Base-by-base conservation (phyloP, 352 stramenopile genomes). In the Phytophthora podocarpi region DNA sequence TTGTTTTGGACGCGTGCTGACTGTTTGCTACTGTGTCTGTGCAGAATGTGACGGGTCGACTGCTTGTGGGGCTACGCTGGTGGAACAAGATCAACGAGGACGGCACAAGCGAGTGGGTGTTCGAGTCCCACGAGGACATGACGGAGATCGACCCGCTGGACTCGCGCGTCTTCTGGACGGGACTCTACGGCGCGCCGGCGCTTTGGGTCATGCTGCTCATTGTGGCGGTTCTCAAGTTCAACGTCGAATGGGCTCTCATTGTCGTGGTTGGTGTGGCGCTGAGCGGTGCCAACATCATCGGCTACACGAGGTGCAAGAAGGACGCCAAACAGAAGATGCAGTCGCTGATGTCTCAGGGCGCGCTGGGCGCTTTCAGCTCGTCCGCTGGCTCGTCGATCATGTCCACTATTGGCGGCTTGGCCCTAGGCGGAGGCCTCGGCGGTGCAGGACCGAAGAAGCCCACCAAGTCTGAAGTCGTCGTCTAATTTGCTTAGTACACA, bases 51-150 rank as follows among this genome's bases (percentile, higher is more conserved):
- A 91, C 89, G 12, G 89, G 89, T 1, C 70, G 89, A 12, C 65
- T 97, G 34, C 80, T 97, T 5, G 97, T 99, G 26, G 96, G 97
- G 18, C 81, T 99, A 28, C 89, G 97, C 40, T 99, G 97, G 97
- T 99, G 97, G 97, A 99, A 98, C 70, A 91, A 96, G 57, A 96
- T 99, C 55, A 96, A 90, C 49, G 93, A 98, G 23, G 95, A 98
- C 48, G 91, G 96, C 16, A 93, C 89, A 13, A 99, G 78, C 63
- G 91, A 93, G 59, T 99, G 97, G 97, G 89, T 99, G 23, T 99
- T 99, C 63, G 97, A 99, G 67, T 97, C 89, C 30, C 77, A 96
- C 45, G 92, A 98, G 54, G 83, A 91, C 56, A 87, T 97, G 87
- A 85, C 90, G 26, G 83, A 95, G 67, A 87, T 97, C 63, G 82